Percentiles rank a stretch among this genome's conserved stretches.
These are phyloP conservation scores for Orychophragmus violaceus DNA, from an alignment of 345 rosid genomes.

Conservation along the genomic window DNA sequence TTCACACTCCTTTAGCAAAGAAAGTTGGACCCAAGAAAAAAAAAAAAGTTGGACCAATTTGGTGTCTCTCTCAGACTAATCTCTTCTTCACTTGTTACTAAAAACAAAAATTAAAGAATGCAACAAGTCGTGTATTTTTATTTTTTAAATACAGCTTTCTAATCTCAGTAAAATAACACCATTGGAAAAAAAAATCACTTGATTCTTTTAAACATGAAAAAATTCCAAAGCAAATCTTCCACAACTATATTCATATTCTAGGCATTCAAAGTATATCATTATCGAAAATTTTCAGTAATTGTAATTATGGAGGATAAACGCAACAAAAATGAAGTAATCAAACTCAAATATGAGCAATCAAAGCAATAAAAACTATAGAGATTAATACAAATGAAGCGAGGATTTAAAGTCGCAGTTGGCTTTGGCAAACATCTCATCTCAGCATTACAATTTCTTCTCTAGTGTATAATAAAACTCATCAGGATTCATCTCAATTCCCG, in stretches of 20 bases:
- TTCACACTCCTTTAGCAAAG: conserved; percentile 1
- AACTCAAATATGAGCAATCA: not conserved
- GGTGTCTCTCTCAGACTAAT: conserved; percentile 1
- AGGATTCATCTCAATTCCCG: conserved; percentile 27
- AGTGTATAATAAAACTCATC: conserved; percentile 9
- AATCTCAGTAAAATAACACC: not conserved
- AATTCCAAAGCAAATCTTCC: too few species aligned
- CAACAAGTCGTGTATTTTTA: not conserved
- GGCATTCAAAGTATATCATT: not conserved
- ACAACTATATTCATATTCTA: not conserved
- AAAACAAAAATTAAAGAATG: not conserved
- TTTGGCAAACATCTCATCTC: conserved; percentile 30
- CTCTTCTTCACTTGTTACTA: conserved; percentile 1
- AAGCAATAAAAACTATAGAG: conserved; percentile 1
- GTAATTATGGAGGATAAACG: not conserved
- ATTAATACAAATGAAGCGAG: conserved; percentile 13
- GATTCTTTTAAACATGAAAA: not conserved
- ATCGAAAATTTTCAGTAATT: not conserved
- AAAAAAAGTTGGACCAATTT: conserved; percentile 16
- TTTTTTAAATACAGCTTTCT: not conserved
- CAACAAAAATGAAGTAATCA: not conserved
- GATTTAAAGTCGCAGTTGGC: not conserved
- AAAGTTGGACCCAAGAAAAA: conserved; percentile 20
- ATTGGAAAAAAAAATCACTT: not conserved
- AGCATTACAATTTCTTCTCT: conserved; percentile 30